Conservation (phyloP, 768 basidiomycete species). For the Gelatoporia subvermispora region DNA sequence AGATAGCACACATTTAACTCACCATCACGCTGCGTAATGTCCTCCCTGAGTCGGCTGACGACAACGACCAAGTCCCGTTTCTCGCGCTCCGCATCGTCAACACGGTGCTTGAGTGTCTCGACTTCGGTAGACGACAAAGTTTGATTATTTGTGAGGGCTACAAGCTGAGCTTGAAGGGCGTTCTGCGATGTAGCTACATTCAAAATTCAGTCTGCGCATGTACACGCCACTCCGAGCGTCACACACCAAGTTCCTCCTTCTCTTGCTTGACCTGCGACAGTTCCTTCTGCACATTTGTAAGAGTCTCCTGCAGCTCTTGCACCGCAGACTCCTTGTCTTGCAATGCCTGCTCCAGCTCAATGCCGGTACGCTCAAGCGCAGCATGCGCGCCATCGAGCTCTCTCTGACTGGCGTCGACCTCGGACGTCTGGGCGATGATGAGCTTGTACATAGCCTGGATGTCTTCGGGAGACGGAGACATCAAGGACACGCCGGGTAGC, state of each 20-base stretch:
- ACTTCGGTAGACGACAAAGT: slow-evolving; percentile 59
- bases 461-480: slow-evolving; percentile 52
- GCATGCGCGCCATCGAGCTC: slow-evolving; percentile 72
- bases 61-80: slow-evolving; percentile 85
- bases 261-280: slow-evolving; percentile 52
- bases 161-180: slow-evolving; percentile 50
- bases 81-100: slow-evolving; percentile 80
- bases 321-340: slow-evolving; percentile 68
- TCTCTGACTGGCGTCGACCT: slow-evolving; percentile 49
- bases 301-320: slow-evolving; percentile 49
- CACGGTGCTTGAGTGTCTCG: slow-evolving; percentile 50
- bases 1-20: slow-evolving; percentile 10
- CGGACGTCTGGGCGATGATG: slow-evolving; percentile 50
- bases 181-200: slow-evolving; percentile 39
- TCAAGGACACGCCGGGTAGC: slow-evolving; percentile 56
- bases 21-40: slow-evolving; percentile 74
- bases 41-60: slow-evolving; percentile 78
- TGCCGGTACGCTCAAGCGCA: slow-evolving; percentile 63
- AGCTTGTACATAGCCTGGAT: slow-evolving; percentile 61
- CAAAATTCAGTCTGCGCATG: slow-evolving; percentile 14
- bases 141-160: slow-evolving; percentile 52
- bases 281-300: slow-evolving; percentile 53
- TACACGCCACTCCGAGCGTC: neutral
- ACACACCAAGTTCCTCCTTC: slow-evolving; percentile 62
- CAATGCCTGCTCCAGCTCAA: slow-evolving; percentile 80